These are phyloP conservation scores for Populus simonii DNA, from an alignment of 345 rosid species.

Conservation along the genomic window DNA sequence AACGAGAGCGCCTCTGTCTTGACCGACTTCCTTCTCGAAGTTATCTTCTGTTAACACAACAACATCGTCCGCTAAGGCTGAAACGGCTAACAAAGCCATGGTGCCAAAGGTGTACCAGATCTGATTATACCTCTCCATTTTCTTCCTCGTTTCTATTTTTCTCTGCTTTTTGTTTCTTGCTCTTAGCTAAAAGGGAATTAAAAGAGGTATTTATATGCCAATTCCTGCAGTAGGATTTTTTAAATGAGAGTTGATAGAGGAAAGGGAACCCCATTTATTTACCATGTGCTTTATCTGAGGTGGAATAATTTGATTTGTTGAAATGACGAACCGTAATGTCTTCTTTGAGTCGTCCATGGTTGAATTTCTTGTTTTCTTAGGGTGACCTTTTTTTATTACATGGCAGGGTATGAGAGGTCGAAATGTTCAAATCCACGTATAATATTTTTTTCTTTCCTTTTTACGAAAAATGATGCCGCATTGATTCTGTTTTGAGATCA, in stretches of 20 bases:
- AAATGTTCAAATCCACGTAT: background rate
- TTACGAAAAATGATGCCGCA: too few relatives aligned
- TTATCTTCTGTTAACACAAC: slow-evolving; percentile 79
- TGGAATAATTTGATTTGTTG: background rate
- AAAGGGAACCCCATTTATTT: background rate
- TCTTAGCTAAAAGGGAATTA: too few relatives aligned
- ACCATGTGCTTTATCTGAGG: background rate
- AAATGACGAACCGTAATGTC: background rate
- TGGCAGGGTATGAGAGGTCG: background rate
- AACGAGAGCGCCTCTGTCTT: slow-evolving; percentile 85
- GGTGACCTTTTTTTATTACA: background rate
- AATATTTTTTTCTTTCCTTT: background rate
- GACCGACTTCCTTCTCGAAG: slow-evolving; percentile 94
- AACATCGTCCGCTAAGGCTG: slow-evolving; percentile 79
- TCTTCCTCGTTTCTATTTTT: background rate
- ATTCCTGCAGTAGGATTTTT: background rate
- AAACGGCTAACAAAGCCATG: slow-evolving; percentile 45
- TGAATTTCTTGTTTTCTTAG: background rate
- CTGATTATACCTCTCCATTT: slow-evolving; percentile 35
- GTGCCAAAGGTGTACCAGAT: slow-evolving; percentile 58
- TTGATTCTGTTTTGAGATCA: too few relatives aligned
- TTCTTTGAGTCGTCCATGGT: too few relatives aligned
- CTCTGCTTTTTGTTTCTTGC: background rate
- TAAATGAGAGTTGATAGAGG: background rate
- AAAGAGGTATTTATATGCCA: background rate